phyloP scores from a whole-genome alignment of 176 grass and related monocot genomes.

The Avena atlantica region DNA sequence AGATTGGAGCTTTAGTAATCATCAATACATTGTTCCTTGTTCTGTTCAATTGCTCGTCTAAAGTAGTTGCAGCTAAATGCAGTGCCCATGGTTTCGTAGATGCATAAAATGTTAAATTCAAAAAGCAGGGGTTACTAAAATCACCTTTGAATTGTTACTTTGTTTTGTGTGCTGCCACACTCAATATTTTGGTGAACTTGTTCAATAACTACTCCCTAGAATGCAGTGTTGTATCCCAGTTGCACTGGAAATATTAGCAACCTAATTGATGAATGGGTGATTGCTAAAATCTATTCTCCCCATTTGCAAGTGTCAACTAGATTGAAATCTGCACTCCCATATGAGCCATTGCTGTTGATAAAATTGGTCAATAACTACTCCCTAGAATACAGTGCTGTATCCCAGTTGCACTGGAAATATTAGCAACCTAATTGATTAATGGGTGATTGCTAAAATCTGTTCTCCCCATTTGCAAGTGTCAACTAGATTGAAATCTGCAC shows the following conservation, averaged over 20 bases:
- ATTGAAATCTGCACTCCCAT: no score
- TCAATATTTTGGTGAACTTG: background rate
- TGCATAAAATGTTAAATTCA: background rate
- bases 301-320: no score
- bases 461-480: no score
- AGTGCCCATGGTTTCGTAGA: background rate
- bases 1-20: background rate
- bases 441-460: no score
- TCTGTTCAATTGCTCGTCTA: constrained; percentile 3
- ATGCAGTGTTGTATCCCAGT: background rate
- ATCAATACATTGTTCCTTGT: background rate
- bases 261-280: no score
- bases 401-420: background rate
- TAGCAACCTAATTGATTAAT: no score
- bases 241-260: no score
- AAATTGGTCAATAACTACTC: no score
- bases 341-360: no score
- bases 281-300: no score
- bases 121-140: background rate
- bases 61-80: background rate
- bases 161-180: background rate
- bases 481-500: no score
- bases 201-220: background rate
- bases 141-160: background rate
- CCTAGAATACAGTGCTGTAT: background rate